A percentile compares a stretch with the other conserved stretches of the same genome.
Conservation (phyloP, 2,329 filamentous ascomycete genomes). For the Colletotrichum horii region DNA sequence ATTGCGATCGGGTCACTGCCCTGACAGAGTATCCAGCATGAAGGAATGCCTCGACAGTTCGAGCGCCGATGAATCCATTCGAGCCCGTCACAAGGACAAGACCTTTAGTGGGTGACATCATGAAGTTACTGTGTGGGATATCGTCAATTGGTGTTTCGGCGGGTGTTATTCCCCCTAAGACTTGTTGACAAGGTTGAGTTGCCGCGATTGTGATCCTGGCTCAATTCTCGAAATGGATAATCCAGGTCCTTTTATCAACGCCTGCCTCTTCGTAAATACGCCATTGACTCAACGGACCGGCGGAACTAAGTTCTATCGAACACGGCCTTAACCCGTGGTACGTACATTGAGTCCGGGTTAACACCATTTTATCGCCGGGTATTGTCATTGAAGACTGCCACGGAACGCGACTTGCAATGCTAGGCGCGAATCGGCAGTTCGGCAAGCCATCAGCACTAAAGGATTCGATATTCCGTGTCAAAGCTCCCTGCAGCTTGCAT, state of each 20-base stretch:
- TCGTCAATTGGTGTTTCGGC: neutral
- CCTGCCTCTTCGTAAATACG: neutral
- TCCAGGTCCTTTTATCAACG: neutral
- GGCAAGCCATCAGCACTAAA: neutral
- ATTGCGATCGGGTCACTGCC: slow-evolving; percentile 37
- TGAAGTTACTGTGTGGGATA: neutral
- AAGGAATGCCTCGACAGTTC: slow-evolving; percentile 40
- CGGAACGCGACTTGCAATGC: neutral
- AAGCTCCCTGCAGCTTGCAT: neutral
- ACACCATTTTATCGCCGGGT: neutral
- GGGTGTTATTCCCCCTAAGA: neutral
- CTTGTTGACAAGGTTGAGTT: neutral
- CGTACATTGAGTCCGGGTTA: neutral
- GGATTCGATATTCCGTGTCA: neutral
- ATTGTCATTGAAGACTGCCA: neutral
- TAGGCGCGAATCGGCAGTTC: neutral
- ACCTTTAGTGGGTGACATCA: neutral
- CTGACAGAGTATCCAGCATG: slow-evolving; percentile 41
- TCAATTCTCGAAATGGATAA: neutral
- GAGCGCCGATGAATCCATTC: slow-evolving; percentile 43
- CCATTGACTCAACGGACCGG: neutral
- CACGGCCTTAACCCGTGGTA: neutral
- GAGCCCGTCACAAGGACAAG: slow-evolving; percentile 40
- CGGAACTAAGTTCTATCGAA: neutral
- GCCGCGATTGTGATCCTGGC: neutral